phyloP scores from a whole-genome alignment of 73 alveolate species.

The Paramecium sexaurelia region DNA sequence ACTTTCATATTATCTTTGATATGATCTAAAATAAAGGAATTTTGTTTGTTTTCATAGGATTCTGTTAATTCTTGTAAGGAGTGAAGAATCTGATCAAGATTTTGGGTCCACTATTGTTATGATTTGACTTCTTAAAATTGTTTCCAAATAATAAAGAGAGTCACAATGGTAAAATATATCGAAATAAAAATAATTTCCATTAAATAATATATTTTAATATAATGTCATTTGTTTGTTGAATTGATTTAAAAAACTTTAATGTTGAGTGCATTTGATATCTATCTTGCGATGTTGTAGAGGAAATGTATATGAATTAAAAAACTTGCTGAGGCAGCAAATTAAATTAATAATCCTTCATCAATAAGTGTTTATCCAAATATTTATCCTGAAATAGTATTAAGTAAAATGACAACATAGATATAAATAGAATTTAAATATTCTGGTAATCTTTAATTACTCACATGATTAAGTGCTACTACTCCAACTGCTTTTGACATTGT shows the following conservation, averaged over 20 bases:
- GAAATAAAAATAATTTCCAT: neutral
- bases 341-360: neutral
- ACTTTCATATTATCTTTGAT: neutral
- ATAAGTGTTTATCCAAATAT: neutral
- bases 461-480: neutral
- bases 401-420: neutral
- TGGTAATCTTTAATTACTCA: neutral
- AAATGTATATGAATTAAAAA: conserved; percentile 24
- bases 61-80: neutral
- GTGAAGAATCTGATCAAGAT: neutral
- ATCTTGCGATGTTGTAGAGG: conserved; percentile 14
- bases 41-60: neutral
- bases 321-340: neutral
- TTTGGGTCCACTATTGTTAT: neutral
- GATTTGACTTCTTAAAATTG: neutral
- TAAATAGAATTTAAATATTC: conserved; percentile 4
- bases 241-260: conserved; percentile 39
- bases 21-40: neutral
- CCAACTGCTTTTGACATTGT: conserved; percentile 22
- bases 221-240: neutral
- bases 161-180: neutral
- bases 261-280: conserved; percentile 31
- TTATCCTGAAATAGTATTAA: neutral
- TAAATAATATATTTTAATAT: neutral
- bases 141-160: neutral